Evolutionary conservation across 495 filamentous ascomycete species (phyloP).

Genomic region (Aspergillus ostianus): DNA sequence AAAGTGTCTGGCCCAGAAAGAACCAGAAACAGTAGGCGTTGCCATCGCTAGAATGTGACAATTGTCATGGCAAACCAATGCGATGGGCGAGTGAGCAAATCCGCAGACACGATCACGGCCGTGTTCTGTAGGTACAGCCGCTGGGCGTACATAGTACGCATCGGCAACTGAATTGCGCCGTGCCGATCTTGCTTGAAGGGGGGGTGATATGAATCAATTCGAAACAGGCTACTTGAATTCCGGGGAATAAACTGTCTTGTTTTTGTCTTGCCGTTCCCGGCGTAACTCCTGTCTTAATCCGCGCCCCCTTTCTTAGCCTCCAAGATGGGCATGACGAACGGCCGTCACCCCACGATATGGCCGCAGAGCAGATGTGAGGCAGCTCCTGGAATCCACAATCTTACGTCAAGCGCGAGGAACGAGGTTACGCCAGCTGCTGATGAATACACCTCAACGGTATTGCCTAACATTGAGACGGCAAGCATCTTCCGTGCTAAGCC

Average conservation of each 20-base stretch:
- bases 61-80: not conserved
- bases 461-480: not conserved
- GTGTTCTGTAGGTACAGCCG: not conserved
- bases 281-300: not conserved
- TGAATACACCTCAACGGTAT: conserved; percentile 7
- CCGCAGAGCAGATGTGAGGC: conserved; percentile 9
- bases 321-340: conserved; percentile 1
- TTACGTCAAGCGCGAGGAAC: conserved; percentile 13
- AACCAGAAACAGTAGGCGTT: not conserved
- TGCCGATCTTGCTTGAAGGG: conserved; percentile 14
- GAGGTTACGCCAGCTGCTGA: conserved; percentile 20
- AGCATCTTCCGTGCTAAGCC: not conserved
- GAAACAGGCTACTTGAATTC: conserved; percentile 9
- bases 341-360: not conserved
- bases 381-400: conserved; percentile 1
- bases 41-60: not conserved
- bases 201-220: conserved; percentile 1
- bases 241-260: not conserved
- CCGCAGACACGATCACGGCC: not conserved
- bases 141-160: conserved; percentile 12
- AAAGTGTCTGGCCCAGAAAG: not conserved
- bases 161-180: not conserved
- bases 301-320: conserved; percentile 6
- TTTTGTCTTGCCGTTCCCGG: conserved; percentile 3
- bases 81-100: not conserved